These are phyloP conservation scores for Rhizoclosmatium hyalinum DNA, from an alignment of 371 early-diverging fungal species.

Conservation along the genomic window DNA sequence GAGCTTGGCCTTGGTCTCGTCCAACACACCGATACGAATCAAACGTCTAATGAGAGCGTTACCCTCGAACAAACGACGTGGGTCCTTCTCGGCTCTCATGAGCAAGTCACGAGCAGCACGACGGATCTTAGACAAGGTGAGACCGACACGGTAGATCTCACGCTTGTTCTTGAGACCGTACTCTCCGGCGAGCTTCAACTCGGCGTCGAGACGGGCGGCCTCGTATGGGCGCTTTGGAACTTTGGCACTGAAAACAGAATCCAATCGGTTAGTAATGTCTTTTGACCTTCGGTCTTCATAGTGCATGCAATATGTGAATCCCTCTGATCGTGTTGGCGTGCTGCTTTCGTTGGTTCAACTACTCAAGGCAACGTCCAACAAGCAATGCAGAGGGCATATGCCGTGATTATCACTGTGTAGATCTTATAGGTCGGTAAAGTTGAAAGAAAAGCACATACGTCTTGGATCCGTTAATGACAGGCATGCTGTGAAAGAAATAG, in stretches of 20 bases:
- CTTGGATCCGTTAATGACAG: slow-evolving; percentile 33
- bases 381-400: neutral
- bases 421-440: neutral
- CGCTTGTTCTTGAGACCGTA: slow-evolving; percentile 99
- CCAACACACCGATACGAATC: slow-evolving; percentile 97
- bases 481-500: neutral
- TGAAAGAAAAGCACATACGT: slow-evolving; percentile 40
- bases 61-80: slow-evolving; percentile 98
- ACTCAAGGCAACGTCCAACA: neutral
- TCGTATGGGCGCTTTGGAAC: slow-evolving; percentile 99
- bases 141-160: slow-evolving; percentile 98
- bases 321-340: neutral
- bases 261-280: neutral
- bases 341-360: too few species aligned
- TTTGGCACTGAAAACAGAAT: slow-evolving; percentile 68
- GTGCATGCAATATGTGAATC: neutral
- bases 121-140: slow-evolving; percentile 98
- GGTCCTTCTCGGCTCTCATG: slow-evolving; percentile 96
- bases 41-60: slow-evolving; percentile 98
- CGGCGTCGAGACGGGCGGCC: slow-evolving; percentile 98
- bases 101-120: slow-evolving; percentile 99
- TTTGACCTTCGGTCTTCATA: neutral
- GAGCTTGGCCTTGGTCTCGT: slow-evolving; percentile 96
- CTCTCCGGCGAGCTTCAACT: slow-evolving; percentile 98
- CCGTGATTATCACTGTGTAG: neutral